Conservation (phyloP, 192 early-diverging fungal species). For the Blastocladiella britannica region DNA sequence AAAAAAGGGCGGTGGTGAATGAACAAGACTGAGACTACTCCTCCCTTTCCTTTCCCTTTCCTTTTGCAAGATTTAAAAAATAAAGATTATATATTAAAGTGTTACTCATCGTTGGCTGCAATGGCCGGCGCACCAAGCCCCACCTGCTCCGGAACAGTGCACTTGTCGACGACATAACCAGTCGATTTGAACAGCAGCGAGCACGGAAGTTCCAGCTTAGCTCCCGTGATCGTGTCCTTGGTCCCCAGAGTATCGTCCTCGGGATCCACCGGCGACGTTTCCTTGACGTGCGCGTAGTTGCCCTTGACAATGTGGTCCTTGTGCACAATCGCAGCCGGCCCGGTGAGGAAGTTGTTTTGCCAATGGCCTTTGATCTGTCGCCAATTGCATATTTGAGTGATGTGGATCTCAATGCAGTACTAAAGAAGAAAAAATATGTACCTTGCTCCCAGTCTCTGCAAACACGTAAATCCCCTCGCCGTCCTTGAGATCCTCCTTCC, state of each 20-base stretch:
- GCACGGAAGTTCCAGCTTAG: not conserved
- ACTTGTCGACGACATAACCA: not conserved
- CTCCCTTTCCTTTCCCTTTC: too few relatives aligned
- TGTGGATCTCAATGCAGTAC: not conserved
- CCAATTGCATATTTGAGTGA: not conserved
- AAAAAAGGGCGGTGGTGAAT: too few relatives aligned
- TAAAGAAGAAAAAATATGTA: conserved; percentile 3
- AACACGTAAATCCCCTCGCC: conserved; percentile 18
- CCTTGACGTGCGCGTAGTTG: conserved; percentile 7
- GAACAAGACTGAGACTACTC: too few relatives aligned
- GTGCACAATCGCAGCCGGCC: conserved; percentile 22
- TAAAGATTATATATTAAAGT: too few relatives aligned
- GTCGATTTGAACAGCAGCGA: not conserved
- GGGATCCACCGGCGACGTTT: not conserved
- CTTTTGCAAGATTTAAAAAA: too few relatives aligned
- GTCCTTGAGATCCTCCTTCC: conserved; percentile 27
- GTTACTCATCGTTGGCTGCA: not conserved
- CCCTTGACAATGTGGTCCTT: conserved; percentile 26
- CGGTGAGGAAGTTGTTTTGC: conserved; percentile 16
- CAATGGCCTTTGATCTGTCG: conserved; percentile 19
- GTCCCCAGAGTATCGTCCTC: not conserved
- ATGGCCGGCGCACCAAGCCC: not conserved
- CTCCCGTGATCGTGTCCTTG: not conserved
- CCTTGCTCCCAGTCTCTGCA: conserved; percentile 23
- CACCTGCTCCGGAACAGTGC: not conserved